Base-by-base conservation (phyloP, 1,284 basidiomycete species). In the Fomitopsis palustris region DNA sequence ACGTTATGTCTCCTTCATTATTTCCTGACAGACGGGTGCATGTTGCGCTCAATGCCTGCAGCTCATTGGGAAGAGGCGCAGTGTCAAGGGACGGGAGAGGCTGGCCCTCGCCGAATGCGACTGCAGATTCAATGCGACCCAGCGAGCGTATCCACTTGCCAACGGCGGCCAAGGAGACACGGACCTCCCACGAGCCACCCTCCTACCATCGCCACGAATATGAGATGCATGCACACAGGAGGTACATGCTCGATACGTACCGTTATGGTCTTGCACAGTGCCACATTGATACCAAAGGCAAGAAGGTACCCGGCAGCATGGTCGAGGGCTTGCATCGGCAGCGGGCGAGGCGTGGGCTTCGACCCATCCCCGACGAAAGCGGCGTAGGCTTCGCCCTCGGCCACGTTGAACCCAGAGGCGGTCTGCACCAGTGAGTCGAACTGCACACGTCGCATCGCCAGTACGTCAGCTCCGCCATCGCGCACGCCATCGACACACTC, bases 391-490 rank as follows among this genome's bases (percentile, higher is more conserved):
- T 78, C 69, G 0, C 76, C 81, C 72, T 88, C 87, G 9, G 82
- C 81, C 25, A 74, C 67, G 59, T 87, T 88, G 68, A 87, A 83
- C 0, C 87, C 87, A 0, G 78, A 81, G 0, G 84, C 83, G 0
- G 85, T 87, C 69, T 90, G 86, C 0, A 87, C 82, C 3, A 89
- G 74, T 0, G 85, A 87, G 65, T 90, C 87, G 61, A 88, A 89
- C 84, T 86, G 59, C 2, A 16, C 7, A 38, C 19, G 59, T 21
- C 52, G 19, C 58, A 21, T 3, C 0, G 17, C 25, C 45, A 1
- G 5, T 45, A 23, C 33, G 39, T 61, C 27, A 41, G 31, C 21
- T 25, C 25, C 16, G 1, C 9, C n/a, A 47, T 27, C 14, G 5
- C 3, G 43, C 25, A 12, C 57, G 27, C 23, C 27, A 42, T 27